Base-by-base conservation (phyloP, 2,329 filamentous ascomycete genomes). In the Metarhizium album region DNA sequence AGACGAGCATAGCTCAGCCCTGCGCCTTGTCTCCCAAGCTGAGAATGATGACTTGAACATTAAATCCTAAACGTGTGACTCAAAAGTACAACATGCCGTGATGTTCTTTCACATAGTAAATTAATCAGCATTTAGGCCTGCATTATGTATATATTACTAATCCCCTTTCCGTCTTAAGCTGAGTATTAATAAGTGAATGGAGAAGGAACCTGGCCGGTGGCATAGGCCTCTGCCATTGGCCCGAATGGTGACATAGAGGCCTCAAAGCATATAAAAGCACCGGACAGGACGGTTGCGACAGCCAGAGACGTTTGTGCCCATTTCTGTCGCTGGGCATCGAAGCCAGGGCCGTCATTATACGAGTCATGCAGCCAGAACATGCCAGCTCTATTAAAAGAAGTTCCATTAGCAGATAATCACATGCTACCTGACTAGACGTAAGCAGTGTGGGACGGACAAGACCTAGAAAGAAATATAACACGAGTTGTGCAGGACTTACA, bases 321-420 rank as follows among this genome's bases (percentile, higher is more conserved):
- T 42, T 63, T 64, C 20, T 59, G 60, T 11, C 57, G 58, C 70
- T 70, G 74, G 3, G 62, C 65, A 31, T 53, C 54, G 48, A 62
- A 61, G 1, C 72, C 69, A 29, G 67, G 66, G 13, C 66, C 64
- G 52, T 67, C 66, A 52, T 75, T 64, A 50, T 73, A 75, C 1
- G 65, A 61, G 49, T 76, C 73, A 56, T 76, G 70, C 14, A 77
- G 61, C 74, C 74, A 78, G 54, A 78, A 76, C 9, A 70, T 70
- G 4, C 74, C 74, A 1, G 73, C 73, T 42, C 55, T 57, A 7
- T 27, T 11, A n/a, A 29, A 43, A 43, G 14, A 8, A 40, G 7
- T 35, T 6, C 22, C 9, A 2, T 43, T n/a, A 43, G 40, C 40
- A 43, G 20, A 1, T 24, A 6, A 43, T 23, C 2, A 24, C 18